Evolutionary conservation across 1,139 yeast genomes (phyloP).

Genomic region (Geotrichum carabidarum): DNA sequence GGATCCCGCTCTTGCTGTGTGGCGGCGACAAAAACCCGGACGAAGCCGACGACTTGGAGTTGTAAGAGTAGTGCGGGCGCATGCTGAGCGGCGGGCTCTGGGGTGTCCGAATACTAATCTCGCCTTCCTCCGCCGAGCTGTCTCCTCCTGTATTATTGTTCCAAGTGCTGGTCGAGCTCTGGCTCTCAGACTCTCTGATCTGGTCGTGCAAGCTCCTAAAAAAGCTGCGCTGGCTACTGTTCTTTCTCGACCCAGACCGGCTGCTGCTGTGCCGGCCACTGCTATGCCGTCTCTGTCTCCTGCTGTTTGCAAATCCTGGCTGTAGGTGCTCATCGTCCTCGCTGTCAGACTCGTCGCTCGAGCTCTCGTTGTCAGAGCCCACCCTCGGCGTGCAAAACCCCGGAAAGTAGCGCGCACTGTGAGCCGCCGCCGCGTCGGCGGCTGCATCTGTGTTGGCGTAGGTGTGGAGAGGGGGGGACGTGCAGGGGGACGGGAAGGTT

Average conservation of each 20-base stretch:
- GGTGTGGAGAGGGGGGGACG: not conserved
- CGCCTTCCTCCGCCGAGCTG: not conserved
- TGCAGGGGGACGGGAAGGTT: not conserved
- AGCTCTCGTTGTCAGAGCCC: not conserved
- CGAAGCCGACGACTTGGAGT: not conserved
- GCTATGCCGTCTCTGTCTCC: slow-evolving; percentile 1
- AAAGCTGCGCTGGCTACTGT: not conserved
- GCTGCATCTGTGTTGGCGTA: not conserved
- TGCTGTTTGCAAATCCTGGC: not conserved
- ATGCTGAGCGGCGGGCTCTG: not conserved
- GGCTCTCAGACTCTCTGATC: slow-evolving; percentile 3
- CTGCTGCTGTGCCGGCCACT: slow-evolving; percentile 3
- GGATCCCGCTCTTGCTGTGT: not conserved
- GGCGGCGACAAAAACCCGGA: not conserved
- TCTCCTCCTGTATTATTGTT: not conserved
- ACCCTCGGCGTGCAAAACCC: slow-evolving; percentile 10
- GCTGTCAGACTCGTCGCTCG: not conserved
- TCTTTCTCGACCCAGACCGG: not conserved
- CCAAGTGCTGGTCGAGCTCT: not conserved
- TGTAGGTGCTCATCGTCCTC: not conserved
- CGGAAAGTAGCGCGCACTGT: slow-evolving; percentile 4
- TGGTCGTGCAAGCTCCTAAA: slow-evolving; percentile 10
- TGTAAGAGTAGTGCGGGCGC: not conserved
- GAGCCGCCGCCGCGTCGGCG: not conserved
- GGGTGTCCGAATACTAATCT: not conserved